Base-by-base conservation (phyloP, 768 basidiomycete species). In the Chlorophyllum brunneum region DNA sequence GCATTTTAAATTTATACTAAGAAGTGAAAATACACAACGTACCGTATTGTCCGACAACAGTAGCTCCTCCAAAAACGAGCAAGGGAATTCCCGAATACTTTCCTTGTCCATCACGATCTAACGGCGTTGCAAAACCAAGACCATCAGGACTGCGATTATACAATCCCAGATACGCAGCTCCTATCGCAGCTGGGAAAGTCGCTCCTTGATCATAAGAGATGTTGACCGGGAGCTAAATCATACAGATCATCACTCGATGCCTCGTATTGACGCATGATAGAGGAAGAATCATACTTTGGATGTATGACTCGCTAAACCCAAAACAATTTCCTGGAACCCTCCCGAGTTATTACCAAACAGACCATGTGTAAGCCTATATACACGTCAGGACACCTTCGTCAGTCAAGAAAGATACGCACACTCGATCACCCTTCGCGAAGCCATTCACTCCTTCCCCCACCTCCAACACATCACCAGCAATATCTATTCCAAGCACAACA, bases 341-440 rank as follows among this genome's bases (percentile, higher is more conserved):
- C 65, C 67, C 38, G 62, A 55, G 22, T 66, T 65, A 27, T 70
- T 71, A 20, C 59, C 62, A 41, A 62, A 70, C 23, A 62, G 63
- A 2, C 75, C 73, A 40, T 69, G 66, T 55, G 62, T 71, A 53
- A 72, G 63, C 18, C 73, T 72, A 27, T 10, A 6, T 6, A 15
- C 15, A 18, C 22, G 27, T 11, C 4, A 23, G 13, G 5, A 30
- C 23, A 42, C 20, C 52, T 15, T 29, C 4, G 30, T 6, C 9
- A n/a, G 6, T 13, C 39, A 38, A n/a, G 16, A 30, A 34, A 27
- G 9, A 5, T 24, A 54, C 74, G 59, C 59, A 78, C 76, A 82
- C 75, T 59, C 73, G 66, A 58, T 82, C 78, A 5, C 81, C 81
- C 39, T 69, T 69, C 54, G 72, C 70, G 60, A 79, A 74, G 39